Evolutionary conservation across 257 asterid species (phyloP).

Genomic region (Galeopsis tetrahit): DNA sequence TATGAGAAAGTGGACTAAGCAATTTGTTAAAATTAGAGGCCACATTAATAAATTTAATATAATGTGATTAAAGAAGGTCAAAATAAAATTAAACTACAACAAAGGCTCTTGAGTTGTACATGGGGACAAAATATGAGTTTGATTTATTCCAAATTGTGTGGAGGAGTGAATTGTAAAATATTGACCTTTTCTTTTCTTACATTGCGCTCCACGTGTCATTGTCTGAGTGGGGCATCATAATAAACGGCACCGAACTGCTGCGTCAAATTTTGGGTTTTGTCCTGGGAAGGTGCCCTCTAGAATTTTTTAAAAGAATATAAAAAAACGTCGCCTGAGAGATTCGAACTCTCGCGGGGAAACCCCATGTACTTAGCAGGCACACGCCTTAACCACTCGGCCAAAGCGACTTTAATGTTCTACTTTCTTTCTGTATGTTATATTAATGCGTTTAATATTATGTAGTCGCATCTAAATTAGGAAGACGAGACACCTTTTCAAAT

Average conservation of each 20-base stretch:
- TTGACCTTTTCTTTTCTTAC: not conserved
- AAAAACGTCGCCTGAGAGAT: slow-evolving; percentile 79
- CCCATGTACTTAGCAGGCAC: slow-evolving; percentile 94
- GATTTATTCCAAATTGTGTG: slow-evolving; percentile 42
- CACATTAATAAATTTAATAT: slow-evolving; percentile 22
- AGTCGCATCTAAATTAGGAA: no score
- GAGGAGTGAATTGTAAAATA: slow-evolving; percentile 11
- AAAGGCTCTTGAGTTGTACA: slow-evolving; percentile 32
- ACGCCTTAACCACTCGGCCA: slow-evolving; percentile 88
- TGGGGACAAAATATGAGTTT: slow-evolving; percentile 41
- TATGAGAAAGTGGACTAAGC: not conserved
- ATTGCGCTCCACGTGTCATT: slow-evolving; percentile 31
- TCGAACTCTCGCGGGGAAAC: slow-evolving; percentile 99
- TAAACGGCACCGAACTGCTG: slow-evolving; percentile 39
- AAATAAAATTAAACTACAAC: not conserved
- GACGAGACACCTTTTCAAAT: no score
- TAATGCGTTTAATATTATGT: no score
- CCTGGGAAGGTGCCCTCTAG: slow-evolving; percentile 28
- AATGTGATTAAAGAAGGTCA: slow-evolving; percentile 31
- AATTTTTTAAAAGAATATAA: not conserved
- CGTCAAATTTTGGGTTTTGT: slow-evolving; percentile 27
- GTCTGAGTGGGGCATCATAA: not conserved
- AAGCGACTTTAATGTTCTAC: slow-evolving; percentile 42
- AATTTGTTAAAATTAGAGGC: slow-evolving; percentile 34
- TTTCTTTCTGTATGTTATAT: not conserved